phyloP scores from a whole-genome alignment of 2,329 filamentous ascomycete species.

The Colletotrichum falcatum region DNA sequence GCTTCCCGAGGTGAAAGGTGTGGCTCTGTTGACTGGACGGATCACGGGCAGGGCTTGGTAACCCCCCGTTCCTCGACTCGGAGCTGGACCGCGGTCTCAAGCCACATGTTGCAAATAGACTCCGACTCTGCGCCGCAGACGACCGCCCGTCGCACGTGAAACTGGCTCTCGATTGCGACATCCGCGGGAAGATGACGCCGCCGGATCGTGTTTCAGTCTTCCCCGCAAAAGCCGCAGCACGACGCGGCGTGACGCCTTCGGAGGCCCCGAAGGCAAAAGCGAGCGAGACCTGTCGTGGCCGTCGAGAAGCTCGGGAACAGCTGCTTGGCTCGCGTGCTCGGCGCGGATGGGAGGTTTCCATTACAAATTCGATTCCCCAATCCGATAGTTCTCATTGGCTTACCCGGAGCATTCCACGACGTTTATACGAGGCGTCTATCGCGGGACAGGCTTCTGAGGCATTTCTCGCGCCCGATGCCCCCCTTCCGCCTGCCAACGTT shows the following conservation, averaged over 20 bases:
- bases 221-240: slow-evolving; percentile 25
- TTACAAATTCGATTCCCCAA: slow-evolving; percentile 23
- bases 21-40: background rate
- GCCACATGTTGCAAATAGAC: background rate
- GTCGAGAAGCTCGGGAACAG: background rate
- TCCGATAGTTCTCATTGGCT: background rate
- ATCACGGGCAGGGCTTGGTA: background rate
- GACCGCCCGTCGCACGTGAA: background rate
- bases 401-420: background rate
- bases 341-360: background rate
- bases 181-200: slow-evolving; percentile 21
- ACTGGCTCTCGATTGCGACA: slow-evolving; percentile 31
- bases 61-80: too few relatives aligned
- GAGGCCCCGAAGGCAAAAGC: slow-evolving; percentile 17
- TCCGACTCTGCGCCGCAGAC: background rate
- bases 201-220: slow-evolving; percentile 25
- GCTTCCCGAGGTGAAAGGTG: too few relatives aligned
- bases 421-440: background rate
- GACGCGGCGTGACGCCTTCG: slow-evolving; percentile 29
- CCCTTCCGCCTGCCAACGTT: background rate
- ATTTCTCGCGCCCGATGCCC: background rate
- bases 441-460: background rate
- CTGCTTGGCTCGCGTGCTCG: background rate
- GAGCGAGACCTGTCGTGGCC: background rate
- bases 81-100: background rate